These are phyloP conservation scores for Zymoseptoria tritici DNA, from an alignment of 2,329 filamentous ascomycete genomes.

Conservation along the genomic window DNA sequence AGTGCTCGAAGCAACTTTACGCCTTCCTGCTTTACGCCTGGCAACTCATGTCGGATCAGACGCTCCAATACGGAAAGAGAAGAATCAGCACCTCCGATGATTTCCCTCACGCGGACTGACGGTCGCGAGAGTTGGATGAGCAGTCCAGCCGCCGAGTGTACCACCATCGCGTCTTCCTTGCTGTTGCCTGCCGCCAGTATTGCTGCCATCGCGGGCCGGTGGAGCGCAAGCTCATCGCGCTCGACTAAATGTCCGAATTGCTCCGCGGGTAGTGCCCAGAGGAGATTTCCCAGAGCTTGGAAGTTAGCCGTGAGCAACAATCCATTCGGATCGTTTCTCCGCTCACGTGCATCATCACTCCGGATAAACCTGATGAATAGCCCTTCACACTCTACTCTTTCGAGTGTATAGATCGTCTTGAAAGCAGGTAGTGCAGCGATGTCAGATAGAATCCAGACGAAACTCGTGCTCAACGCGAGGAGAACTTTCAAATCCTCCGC, in stretches of 20 bases:
- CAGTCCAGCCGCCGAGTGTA: constrained; percentile 25
- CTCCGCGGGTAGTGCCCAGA: constrained; percentile 13
- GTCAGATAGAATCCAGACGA: constrained; percentile 27
- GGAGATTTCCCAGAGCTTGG: constrained; percentile 25
- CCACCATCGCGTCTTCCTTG: constrained; percentile 15
- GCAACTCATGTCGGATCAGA: constrained; percentile 20
- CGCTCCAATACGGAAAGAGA: constrained; percentile 13
- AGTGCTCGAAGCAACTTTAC: constrained; percentile 23
- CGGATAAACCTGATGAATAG: too few species aligned
- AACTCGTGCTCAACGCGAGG: constrained; percentile 18
- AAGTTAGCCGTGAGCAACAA: constrained; percentile 19
- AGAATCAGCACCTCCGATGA: constrained; percentile 14
- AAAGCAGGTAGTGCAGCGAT: constrained; percentile 21
- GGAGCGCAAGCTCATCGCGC: constrained; percentile 6
- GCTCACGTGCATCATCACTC: not conserved
- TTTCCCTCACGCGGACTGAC: constrained; percentile 14
- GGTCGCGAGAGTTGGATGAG: constrained; percentile 24
- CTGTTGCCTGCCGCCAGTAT: constrained; percentile 2
- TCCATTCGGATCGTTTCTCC: not conserved
- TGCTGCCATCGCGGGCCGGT: constrained; percentile 9
- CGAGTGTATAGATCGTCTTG: constrained; percentile 5
- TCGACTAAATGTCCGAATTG: constrained; percentile 8
- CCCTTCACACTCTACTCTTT: constrained; percentile 2
- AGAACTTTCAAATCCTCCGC: constrained; percentile 17
- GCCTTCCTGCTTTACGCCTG: constrained; percentile 22